Base-by-base conservation (phyloP, 495 filamentous ascomycete species). In the Xylaria sp. region DNA sequence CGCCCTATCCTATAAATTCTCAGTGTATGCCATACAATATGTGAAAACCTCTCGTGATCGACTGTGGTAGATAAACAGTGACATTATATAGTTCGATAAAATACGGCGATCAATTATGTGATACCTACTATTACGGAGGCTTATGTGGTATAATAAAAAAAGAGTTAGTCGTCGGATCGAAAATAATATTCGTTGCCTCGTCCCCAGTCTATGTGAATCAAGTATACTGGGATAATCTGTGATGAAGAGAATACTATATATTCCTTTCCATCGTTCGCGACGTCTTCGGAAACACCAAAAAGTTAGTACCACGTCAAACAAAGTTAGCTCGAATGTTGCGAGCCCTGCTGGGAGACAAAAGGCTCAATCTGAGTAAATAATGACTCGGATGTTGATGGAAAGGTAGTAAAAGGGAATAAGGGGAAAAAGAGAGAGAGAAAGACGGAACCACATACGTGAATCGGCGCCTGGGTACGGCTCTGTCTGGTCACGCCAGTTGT, bases 221-320 rank as follows among this genome's bases (percentile, higher is more conserved):
- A 80, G 61, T 84, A 84, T 61, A 80, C 81, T 4, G 82, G 81
- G 15, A 83, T 65, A 24, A 84, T 81, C 66, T 79, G 76, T 17
- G 81, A 77, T 9, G 70, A 61, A 35, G 84, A 78, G 70, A 85
- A 84, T 53, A 84, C 80, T 21, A 85, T 70, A 46, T 81, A 83
- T 59, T 83, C 82, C n/a, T 76, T 61, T 41, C 72, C 50, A 24
- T 76, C 72, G 14, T 74, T 67, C 14, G 76, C 71, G 43, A 83
- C 71, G 63, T 85, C 81, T 85, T 15, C 81, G 3, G 12, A 31
- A 57, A 19, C 8, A 11, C 4, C 4, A 19, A 57, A 19, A 35
- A 11, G 29, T 57, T 35, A 31, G 14, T 35, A 35, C 14, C 17
- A 19, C 5, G 26, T 19, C 14, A 0, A 3, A 12, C 5, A 17